Percentiles rank a stretch among this genome's conserved stretches.
Evolutionary conservation across 805 yeast species (phyloP).

Genomic region (Cyberlindnera subsufficiens): DNA sequence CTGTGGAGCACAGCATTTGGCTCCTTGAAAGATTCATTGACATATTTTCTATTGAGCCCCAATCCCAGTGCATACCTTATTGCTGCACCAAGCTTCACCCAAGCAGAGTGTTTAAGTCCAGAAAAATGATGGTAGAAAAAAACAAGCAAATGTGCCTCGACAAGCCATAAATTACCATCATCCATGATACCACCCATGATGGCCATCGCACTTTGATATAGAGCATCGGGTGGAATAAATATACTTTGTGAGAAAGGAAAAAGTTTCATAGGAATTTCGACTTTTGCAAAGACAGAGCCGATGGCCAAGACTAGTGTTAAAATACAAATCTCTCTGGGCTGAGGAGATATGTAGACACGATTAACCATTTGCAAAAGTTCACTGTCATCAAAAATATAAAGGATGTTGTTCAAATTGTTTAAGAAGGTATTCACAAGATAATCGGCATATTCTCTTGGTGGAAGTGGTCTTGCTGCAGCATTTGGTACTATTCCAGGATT

Average conservation of each 20-base stretch:
- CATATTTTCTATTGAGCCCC: slow-evolving; percentile 33
- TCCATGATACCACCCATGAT: slow-evolving; percentile 28
- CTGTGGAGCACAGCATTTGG: slow-evolving; percentile 23
- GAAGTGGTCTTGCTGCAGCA: slow-evolving; percentile 22
- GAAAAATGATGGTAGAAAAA: slow-evolving; percentile 35
- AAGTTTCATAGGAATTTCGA: slow-evolving; percentile 21
- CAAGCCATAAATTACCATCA: slow-evolving; percentile 37
- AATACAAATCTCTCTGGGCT: neutral
- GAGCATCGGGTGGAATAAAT: slow-evolving; percentile 26
- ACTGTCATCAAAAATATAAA: slow-evolving; percentile 33
- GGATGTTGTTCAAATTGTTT: slow-evolving; percentile 33
- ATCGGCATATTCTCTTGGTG: slow-evolving; percentile 25
- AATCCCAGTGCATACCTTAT: slow-evolving; percentile 38
- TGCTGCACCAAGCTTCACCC: slow-evolving; percentile 37
- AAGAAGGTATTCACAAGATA: slow-evolving; percentile 28
- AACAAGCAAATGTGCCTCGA: slow-evolving; percentile 33
- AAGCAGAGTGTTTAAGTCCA: slow-evolving; percentile 36
- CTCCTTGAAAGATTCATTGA: slow-evolving; percentile 33
- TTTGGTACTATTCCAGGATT: slow-evolving; percentile 12
- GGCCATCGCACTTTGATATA: slow-evolving; percentile 30
- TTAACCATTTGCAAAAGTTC: slow-evolving; percentile 26
- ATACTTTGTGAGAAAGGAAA: slow-evolving; percentile 20
- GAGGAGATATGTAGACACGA: slow-evolving; percentile 21
- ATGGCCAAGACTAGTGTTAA: slow-evolving; percentile 22
- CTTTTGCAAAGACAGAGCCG: slow-evolving; percentile 33